A percentile compares a stretch with the other conserved stretches of the same genome.
phyloP scores from a whole-genome alignment of 202 grass and related monocot species.

The Schoenoplectus triqueter region DNA sequence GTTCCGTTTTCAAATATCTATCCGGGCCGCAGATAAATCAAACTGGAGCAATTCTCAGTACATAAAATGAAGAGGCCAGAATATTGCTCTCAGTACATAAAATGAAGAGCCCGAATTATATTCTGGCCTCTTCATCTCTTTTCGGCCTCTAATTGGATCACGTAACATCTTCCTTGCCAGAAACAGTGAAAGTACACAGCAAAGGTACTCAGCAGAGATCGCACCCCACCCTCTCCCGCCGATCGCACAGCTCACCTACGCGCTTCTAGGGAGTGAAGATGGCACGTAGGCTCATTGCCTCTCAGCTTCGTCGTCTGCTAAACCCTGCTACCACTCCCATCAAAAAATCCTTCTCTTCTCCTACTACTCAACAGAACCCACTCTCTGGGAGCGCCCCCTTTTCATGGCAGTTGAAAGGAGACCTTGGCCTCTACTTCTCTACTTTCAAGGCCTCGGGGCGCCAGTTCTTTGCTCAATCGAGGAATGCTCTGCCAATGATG shows the following conservation, averaged over 20 bases:
- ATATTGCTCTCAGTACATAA: background rate
- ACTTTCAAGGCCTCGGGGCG: slow-evolving; percentile 6
- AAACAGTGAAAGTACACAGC: too few species aligned
- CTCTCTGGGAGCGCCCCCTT: slow-evolving; percentile 15
- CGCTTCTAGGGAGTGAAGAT: background rate
- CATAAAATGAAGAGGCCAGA: too few species aligned
- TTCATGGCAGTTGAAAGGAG: slow-evolving; percentile 25
- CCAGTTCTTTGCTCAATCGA: slow-evolving; percentile 13
- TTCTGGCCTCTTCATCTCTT: background rate
- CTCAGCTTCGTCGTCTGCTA: slow-evolving; percentile 19
- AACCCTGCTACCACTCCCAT: background rate
- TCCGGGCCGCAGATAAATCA: too few species aligned
- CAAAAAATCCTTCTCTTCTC: slow-evolving; percentile 19
- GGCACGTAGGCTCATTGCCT: slow-evolving; percentile 25
- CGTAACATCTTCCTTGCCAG: too few species aligned
- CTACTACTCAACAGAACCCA: background rate
- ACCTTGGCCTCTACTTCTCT: slow-evolving; percentile 23
- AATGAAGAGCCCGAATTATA: background rate
- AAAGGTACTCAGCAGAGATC: too few species aligned
- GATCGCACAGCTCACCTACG: background rate
- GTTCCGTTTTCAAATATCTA: too few species aligned
- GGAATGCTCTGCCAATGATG: background rate
- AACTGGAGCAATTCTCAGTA: too few species aligned
- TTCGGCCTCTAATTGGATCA: background rate
- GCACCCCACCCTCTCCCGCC: background rate